phyloP scores from a whole-genome alignment of 2,329 filamentous ascomycete species.

The Fusarium irregulare region DNA sequence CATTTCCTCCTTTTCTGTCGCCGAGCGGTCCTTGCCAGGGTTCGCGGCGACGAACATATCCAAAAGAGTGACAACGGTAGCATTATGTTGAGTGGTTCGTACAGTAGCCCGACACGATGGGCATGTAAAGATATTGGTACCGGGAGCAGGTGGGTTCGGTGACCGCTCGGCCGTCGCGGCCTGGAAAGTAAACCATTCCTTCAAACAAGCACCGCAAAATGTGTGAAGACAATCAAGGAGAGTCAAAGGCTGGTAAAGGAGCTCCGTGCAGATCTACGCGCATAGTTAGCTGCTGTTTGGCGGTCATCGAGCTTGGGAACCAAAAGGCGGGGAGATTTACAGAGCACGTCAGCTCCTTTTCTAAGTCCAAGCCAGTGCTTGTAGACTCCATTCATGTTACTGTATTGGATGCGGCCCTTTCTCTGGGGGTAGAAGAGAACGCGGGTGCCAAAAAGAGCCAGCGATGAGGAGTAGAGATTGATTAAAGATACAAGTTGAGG shows the following conservation, averaged over 20 bases:
- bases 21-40: constrained; percentile 76
- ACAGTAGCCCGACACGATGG: constrained; percentile 91
- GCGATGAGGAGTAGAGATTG: constrained; percentile 22
- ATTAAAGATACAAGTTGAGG: constrained; percentile 23
- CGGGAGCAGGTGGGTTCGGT: constrained; percentile 60
- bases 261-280: constrained; percentile 90
- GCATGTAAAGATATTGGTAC: constrained; percentile 78
- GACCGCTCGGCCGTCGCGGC: constrained; percentile 67
- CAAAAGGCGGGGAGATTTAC: constrained; percentile 60
- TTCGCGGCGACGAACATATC: constrained; percentile 88
- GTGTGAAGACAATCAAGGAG: constrained; percentile 95
- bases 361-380: constrained; percentile 74
- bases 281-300: constrained; percentile 30
- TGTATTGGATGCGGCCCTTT: constrained; percentile 29
- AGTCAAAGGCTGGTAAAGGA: constrained; percentile 90
- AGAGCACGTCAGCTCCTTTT: constrained; percentile 95
- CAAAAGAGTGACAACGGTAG: constrained; percentile 86
- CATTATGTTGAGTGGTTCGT: constrained; percentile 88
- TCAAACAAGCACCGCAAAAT: constrained; percentile 94
- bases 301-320: constrained; percentile 15
- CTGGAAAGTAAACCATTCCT: constrained; percentile 94
- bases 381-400: constrained; percentile 62
- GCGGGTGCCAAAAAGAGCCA: constrained; percentile 16
- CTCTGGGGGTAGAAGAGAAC: constrained; percentile 13
- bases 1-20: constrained; percentile 81